Evolutionary conservation across 192 early-diverging fungal genomes (phyloP).

Genomic region (Coemansia sp.): DNA sequence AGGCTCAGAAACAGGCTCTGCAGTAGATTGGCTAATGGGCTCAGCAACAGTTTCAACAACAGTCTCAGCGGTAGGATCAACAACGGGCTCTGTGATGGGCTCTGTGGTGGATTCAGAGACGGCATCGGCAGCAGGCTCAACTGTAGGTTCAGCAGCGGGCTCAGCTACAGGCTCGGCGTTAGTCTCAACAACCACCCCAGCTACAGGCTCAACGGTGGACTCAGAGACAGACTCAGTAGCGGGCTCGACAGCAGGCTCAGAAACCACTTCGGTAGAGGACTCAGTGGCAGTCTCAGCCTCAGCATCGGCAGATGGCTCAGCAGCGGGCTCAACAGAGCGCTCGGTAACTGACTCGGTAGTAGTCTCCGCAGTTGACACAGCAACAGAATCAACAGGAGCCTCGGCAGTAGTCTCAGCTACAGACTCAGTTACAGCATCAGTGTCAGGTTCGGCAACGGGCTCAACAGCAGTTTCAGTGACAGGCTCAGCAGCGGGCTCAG

Average conservation of each 20-base stretch:
- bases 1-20: not conserved
- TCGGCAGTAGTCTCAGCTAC: not conserved
- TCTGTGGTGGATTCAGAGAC: not conserved
- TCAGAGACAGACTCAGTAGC: not conserved
- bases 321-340: not conserved
- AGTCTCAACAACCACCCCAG: not conserved
- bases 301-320: not conserved
- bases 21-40: too few relatives aligned
- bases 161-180: constrained; percentile 4
- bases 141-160: not conserved
- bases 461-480: not conserved
- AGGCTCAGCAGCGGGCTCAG: not conserved
- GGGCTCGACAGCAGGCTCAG: not conserved
- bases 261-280: not conserved
- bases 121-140: not conserved
- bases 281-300: not conserved
- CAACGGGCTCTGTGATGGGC: not conserved
- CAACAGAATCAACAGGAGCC: not conserved
- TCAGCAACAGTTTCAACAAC: not conserved
- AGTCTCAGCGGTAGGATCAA: not conserved
- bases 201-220: not conserved
- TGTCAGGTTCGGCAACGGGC: not conserved
- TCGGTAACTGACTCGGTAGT: constrained; percentile 2
- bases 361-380: not conserved
- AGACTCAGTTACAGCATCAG: not conserved